Percentiles rank a stretch among this genome's conserved stretches.
Evolutionary conservation across 1,139 yeast species (phyloP).

Genomic region (Saccharomyces pastorianus): DNA sequence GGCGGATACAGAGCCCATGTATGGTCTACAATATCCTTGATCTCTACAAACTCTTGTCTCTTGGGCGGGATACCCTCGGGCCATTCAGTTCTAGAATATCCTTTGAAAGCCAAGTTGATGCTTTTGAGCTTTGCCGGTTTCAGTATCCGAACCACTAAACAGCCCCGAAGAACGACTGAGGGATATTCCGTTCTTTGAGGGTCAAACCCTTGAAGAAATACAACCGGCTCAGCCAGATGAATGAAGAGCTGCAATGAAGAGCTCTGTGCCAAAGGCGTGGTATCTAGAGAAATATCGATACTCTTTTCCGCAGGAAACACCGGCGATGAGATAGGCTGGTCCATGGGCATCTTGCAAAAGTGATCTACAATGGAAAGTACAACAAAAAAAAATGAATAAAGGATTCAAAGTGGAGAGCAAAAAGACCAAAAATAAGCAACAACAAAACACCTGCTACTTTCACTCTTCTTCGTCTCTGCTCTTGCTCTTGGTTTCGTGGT

Average conservation of each 20-base stretch:
- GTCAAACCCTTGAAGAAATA: conserved; percentile 78
- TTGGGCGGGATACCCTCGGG: conserved; percentile 98
- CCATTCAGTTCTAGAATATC: conserved; percentile 84
- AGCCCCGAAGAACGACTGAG: conserved; percentile 79
- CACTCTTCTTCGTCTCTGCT: neutral
- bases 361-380: neutral
- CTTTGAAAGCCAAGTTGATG: conserved; percentile 60
- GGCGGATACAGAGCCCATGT: conserved; percentile 82
- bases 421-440: neutral
- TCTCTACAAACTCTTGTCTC: conserved; percentile 55
- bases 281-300: conserved; percentile 28
- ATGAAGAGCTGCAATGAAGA: conserved; percentile 32
- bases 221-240: conserved; percentile 62
- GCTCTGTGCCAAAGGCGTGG: conserved; percentile 32
- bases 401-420: neutral
- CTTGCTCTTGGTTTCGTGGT: no score
- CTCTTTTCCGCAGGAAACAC: conserved; percentile 34
- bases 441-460: neutral
- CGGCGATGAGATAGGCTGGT: conserved; percentile 22
- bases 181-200: conserved; percentile 61
- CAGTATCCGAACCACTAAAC: conserved; percentile 58
- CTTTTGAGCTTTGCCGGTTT: conserved; percentile 72
- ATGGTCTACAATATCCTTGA: conserved; percentile 61
- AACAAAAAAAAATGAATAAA: neutral
- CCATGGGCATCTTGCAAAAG: conserved; percentile 12